Conservation (phyloP, 257 asterid genomes). For the Rhazya stricta region DNA sequence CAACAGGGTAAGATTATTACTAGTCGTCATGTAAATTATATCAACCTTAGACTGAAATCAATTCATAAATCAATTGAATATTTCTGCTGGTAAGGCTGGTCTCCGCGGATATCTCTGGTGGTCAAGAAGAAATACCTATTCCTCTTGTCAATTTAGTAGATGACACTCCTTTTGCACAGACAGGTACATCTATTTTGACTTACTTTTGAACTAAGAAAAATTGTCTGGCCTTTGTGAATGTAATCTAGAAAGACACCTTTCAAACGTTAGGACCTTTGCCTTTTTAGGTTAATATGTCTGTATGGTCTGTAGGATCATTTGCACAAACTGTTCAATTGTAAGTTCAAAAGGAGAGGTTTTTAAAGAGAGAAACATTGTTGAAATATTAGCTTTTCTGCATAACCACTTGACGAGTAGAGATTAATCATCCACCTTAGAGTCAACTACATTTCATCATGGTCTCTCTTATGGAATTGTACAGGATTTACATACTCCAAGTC, state of each 20-base stretch:
- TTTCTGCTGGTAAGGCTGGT: slow-evolving; percentile 18
- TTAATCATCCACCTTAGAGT: not conserved
- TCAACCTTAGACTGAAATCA: not conserved
- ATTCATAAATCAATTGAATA: not conserved
- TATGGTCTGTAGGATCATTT: not conserved
- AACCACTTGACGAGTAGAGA: not conserved
- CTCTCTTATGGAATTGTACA: slow-evolving; percentile 1
- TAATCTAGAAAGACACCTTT: not conserved
- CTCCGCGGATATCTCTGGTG: slow-evolving; percentile 21
- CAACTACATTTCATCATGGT: not conserved
- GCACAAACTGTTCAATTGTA: not conserved
- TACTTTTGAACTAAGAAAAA: not conserved
- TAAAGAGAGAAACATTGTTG: not conserved
- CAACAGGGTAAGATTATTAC: slow-evolving; percentile 14
- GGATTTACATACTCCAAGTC: slow-evolving; percentile 21
- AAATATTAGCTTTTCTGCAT: not conserved
- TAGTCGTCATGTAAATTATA: not conserved
- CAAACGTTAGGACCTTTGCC: not conserved
- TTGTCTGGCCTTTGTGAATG: not conserved
- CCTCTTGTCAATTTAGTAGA: slow-evolving; percentile 24
- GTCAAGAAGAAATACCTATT: slow-evolving; percentile 24
- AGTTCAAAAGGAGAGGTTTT: not conserved
- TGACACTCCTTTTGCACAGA: slow-evolving; percentile 17
- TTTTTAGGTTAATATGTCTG: not conserved
- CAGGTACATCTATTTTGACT: slow-evolving; percentile 9